Conservation (phyloP, 805 yeast species). For the Yamadazyma ubonensis region DNA sequence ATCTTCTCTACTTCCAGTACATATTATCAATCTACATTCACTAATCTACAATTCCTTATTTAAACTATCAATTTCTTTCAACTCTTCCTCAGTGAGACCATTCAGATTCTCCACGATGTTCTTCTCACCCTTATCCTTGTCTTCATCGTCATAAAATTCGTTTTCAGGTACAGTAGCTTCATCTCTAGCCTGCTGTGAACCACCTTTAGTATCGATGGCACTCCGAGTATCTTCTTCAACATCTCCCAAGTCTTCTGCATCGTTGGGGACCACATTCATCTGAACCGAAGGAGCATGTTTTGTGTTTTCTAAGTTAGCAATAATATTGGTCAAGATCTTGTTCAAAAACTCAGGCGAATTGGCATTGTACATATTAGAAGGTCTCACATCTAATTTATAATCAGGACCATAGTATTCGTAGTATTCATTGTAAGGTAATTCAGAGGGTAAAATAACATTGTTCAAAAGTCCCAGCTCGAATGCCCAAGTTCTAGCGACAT, state of each 20-base stretch:
- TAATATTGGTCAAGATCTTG: constrained; percentile 74
- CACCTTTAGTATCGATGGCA: constrained; percentile 88
- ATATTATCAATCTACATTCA: constrained; percentile 1
- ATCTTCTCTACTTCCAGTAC: too few species aligned
- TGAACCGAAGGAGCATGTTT: constrained; percentile 97
- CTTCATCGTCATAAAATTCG: constrained; percentile 75
- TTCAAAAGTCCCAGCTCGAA: constrained; percentile 88
- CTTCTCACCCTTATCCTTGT: constrained; percentile 40
- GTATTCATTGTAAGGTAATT: constrained; percentile 90
- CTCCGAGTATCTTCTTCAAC: constrained; percentile 79
- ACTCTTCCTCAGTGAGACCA: constrained; percentile 36
- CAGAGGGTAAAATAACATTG: constrained; percentile 71
- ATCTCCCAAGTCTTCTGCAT: constrained; percentile 82
- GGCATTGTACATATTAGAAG: constrained; percentile 95
- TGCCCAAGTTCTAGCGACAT: constrained; percentile 94
- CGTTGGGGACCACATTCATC: constrained; percentile 83
- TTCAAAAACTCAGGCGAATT: constrained; percentile 90
- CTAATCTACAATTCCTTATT: constrained; percentile 18
- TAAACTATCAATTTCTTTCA: constrained; percentile 37
- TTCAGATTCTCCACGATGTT: constrained; percentile 15
- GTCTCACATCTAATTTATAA: constrained; percentile 89
- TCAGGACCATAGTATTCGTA: constrained; percentile 98
- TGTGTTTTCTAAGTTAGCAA: constrained; percentile 80
- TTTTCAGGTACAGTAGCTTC: constrained; percentile 64
- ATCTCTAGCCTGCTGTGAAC: constrained; percentile 83